These are phyloP conservation scores for Calonectria leucothoes DNA, from an alignment of 2,329 filamentous ascomycete genomes.

Conservation along the genomic window DNA sequence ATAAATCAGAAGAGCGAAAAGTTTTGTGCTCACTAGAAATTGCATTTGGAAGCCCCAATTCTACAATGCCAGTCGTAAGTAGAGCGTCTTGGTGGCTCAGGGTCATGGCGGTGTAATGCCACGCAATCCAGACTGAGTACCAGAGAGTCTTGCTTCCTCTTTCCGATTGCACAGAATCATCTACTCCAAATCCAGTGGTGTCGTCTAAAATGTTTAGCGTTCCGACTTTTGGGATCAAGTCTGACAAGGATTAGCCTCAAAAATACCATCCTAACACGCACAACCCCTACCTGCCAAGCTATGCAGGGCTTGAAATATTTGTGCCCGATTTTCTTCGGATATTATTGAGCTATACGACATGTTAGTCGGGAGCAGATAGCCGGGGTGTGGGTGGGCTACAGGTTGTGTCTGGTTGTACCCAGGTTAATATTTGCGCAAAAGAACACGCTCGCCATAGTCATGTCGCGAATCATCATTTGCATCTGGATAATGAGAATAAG, in stretches of 20 bases:
- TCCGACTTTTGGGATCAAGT: slow-evolving; percentile 20
- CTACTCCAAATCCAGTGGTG: slow-evolving; percentile 6
- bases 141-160: slow-evolving; percentile 14
- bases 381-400: neutral
- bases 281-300: slow-evolving; percentile 9
- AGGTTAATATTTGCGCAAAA: slow-evolving; percentile 17
- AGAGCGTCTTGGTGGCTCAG: slow-evolving; percentile 24
- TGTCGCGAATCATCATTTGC: slow-evolving; percentile 28
- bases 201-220: slow-evolving; percentile 17
- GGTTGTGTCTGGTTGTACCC: slow-evolving; percentile 13
- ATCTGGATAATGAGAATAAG: slow-evolving; percentile 25
- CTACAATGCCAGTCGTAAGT: slow-evolving; percentile 22
- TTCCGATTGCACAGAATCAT: neutral
- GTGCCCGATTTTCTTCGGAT: slow-evolving; percentile 22
- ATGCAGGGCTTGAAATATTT: slow-evolving; percentile 22
- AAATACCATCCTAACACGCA: accelerated
- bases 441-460: slow-evolving; percentile 24
- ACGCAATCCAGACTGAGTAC: slow-evolving; percentile 24
- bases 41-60: slow-evolving; percentile 14
- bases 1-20: accelerated
- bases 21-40: slow-evolving; percentile 12
- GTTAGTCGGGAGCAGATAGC: neutral
- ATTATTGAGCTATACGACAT: slow-evolving; percentile 3
- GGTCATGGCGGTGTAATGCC: slow-evolving; percentile 25
- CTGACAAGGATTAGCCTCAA: neutral